Evolutionary conservation across 2,329 filamentous ascomycete species (phyloP), one percentile per base, ranked within the genome.

Genomic region (Epichloe sp.): DNA sequence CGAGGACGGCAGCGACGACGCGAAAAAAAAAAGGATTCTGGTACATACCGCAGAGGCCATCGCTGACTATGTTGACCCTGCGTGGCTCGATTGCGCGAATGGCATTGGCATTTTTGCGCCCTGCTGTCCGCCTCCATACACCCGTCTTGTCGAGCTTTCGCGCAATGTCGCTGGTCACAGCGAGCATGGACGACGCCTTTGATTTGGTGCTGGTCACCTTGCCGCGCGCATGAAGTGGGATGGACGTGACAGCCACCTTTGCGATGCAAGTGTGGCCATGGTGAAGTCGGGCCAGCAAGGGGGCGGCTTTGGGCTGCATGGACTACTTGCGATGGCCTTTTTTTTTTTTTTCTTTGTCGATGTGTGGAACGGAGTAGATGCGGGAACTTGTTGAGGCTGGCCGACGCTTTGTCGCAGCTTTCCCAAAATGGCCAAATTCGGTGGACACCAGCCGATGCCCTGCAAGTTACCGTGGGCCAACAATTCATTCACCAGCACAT

Each of bases 41-140:
- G n/a, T 10, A 44, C 68, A 14, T 64, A 74, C 72, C 70, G 56
- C 77, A 79, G 15, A 83, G 68, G 37, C 65, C 57, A 14, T 75
- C 67, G 58, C 70, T 71, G 15, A 77, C 69, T 23, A 83, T 64
- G 55, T 83, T 77, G 38, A 82, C 67, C 21, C 79, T 65, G 52
- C 62, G 56, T 19, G 60, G 59, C 34, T 69, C 66, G n/a, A 60
- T 46, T 1, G 48, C 43, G 8, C 31, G 36, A 1, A 47, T 12
- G 0, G 38, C 52, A 21, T 43, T 31, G 3, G 51, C 45, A 35
- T 54, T 58, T 40, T 52, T 61, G 34, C 52, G 52, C 1, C 54
- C 54, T 17, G 42, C 34, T 19, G 21, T 49, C 12, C 55, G 35
- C 0, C 44, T 53, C 65, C 66, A 68, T 15, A 63, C 53, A 1